A percentile compares a stretch with the other conserved stretches of the same genome.
These are phyloP conservation scores for Ophiostoma pallidulum DNA, from an alignment of 2,329 filamentous ascomycete genomes.

Conservation along the genomic window DNA sequence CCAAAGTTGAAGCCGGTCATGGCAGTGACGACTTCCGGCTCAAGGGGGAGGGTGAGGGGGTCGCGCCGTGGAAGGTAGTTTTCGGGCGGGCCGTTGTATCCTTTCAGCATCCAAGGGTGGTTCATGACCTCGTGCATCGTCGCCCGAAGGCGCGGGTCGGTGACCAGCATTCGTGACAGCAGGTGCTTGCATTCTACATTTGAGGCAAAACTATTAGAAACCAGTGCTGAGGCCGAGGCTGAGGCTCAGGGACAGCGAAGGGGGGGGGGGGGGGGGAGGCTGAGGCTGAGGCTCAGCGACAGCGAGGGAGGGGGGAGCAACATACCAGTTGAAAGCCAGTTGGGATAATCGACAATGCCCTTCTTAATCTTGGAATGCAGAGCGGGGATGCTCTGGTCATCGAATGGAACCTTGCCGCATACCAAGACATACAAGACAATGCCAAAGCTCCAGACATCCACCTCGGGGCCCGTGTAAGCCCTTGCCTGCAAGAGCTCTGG, in stretches of 20 bases:
- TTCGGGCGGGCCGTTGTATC: constrained; percentile 75
- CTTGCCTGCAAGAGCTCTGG: constrained; percentile 89
- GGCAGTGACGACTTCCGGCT: constrained; percentile 71
- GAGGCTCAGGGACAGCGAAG: too few species aligned
- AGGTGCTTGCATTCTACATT: constrained; percentile 78
- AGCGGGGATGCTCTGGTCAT: constrained; percentile 98
- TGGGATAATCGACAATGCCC: constrained; percentile 88
- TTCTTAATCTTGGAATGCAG: constrained; percentile 99
- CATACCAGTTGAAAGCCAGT: constrained; percentile 81
- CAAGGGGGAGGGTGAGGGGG: constrained; percentile 74
- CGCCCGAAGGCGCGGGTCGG: constrained; percentile 78
- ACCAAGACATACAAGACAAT: constrained; percentile 96
- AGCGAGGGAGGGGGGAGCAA: constrained; percentile 10
- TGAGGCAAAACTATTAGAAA: constrained; percentile 22
- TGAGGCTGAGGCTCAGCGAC: background rate
- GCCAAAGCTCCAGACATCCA: constrained; percentile 97
- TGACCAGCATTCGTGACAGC: constrained; percentile 91
- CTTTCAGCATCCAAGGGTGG: constrained; percentile 94
- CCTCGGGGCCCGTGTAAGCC: constrained; percentile 91
- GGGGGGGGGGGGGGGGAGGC: background rate
- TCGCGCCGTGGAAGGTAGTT: constrained; percentile 80
- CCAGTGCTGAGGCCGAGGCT: too few species aligned
- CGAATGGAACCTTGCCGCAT: constrained; percentile 95
- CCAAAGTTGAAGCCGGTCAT: constrained; percentile 99
- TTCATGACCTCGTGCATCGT: constrained; percentile 85